phyloP scores from a whole-genome alignment of 1,139 yeast species.

The Yamadazyma conglobata region DNA sequence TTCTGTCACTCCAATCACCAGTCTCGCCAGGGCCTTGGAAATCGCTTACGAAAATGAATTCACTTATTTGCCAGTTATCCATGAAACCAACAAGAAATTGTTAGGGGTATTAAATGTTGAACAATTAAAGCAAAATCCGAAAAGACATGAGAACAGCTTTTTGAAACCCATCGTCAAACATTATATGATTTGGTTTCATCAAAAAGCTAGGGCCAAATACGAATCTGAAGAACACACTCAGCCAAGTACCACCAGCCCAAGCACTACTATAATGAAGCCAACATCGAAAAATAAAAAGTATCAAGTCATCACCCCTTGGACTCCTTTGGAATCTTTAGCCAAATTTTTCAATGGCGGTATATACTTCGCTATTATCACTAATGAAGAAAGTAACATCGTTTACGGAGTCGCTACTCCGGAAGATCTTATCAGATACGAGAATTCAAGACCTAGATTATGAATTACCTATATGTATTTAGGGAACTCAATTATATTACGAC shows the following conservation, averaged over 20 bases:
- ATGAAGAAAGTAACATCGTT: conserved; percentile 51
- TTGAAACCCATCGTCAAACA: conserved; percentile 31
- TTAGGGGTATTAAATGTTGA: conserved; percentile 58
- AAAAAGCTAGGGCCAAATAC: conserved; percentile 33
- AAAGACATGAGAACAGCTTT: conserved; percentile 21
- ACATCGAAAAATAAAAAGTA: conserved; percentile 29
- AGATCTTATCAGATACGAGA: conserved; percentile 51
- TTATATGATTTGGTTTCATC: conserved; percentile 46
- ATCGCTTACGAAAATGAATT: conserved; percentile 56
- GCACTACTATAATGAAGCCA: conserved; percentile 29
- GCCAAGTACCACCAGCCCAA: conserved; percentile 9
- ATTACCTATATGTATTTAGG: not conserved
- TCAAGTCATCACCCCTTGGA: conserved; percentile 50
- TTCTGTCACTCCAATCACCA: conserved; percentile 51
- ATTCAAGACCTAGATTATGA: conserved; percentile 48
- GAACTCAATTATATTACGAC: not conserved
- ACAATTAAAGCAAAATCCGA: conserved; percentile 28
- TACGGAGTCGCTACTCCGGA: conserved; percentile 66
- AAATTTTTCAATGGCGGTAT: conserved; percentile 48
- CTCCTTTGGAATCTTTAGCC: conserved; percentile 56
- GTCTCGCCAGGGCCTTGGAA: conserved; percentile 45
- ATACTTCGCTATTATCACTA: conserved; percentile 59
- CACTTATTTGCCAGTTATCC: conserved; percentile 56
- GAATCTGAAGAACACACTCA: conserved; percentile 16
- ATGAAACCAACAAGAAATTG: conserved; percentile 45